Conservation (phyloP, 257 asterid genomes). For the Solanum microdontum region DNA sequence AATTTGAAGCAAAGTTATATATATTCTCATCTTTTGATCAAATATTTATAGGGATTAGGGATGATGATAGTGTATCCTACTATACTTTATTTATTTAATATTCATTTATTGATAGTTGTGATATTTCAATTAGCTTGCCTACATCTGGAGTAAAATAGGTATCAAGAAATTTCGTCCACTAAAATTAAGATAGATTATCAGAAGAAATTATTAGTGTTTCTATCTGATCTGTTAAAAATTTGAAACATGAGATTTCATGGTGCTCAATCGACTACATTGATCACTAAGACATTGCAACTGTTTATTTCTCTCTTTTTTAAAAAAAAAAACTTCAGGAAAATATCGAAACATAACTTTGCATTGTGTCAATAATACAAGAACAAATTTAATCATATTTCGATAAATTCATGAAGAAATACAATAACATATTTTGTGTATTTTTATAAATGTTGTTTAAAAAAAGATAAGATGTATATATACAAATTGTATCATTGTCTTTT, state of each 20-base stretch:
- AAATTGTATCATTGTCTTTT: too few species aligned
- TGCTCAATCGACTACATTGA: neutral
- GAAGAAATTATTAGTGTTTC: too few species aligned
- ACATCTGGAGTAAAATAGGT: neutral
- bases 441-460: neutral
- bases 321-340: too few species aligned
- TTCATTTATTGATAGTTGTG: neutral
- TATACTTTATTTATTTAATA: neutral
- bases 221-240: too few species aligned
- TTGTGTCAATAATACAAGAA: neutral
- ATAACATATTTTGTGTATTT: rapidly evolving
- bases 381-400: neutral
- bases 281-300: neutral
- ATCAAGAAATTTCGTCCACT: neutral
- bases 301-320: neutral
- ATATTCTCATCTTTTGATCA: neutral
- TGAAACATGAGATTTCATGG: neutral
- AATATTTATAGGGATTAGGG: neutral
- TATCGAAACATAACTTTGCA: neutral
- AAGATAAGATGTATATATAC: too few species aligned
- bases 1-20: neutral
- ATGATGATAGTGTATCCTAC: neutral
- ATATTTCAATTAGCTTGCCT: neutral
- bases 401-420: neutral
- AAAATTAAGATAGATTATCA: too few species aligned